Evolutionary conservation across 2,329 filamentous ascomycete genomes (phyloP).

Genomic region (Ascochyta viciae-villosae): DNA sequence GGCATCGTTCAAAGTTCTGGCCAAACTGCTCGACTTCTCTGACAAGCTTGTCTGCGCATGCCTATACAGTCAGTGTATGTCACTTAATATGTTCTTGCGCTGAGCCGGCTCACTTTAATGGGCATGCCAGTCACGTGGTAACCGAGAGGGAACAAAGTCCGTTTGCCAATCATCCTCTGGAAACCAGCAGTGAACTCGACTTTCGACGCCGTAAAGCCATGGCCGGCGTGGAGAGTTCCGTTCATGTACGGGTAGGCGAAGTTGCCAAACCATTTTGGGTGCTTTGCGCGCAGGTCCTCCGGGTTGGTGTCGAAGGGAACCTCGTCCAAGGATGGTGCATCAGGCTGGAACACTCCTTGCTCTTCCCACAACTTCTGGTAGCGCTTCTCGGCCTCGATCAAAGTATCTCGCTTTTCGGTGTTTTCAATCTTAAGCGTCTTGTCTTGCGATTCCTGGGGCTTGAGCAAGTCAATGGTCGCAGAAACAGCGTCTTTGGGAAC

Average conservation of each 20-base stretch:
- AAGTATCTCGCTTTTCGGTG: constrained; percentile 85
- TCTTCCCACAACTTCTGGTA: constrained; percentile 88
- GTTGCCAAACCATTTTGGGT: constrained; percentile 90
- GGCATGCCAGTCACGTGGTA: constrained; percentile 95
- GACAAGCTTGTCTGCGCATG: constrained; percentile 92
- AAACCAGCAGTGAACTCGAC: constrained; percentile 91
- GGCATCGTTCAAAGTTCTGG: constrained; percentile 79
- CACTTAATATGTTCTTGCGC: not conserved
- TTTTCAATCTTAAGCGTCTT: constrained; percentile 73
- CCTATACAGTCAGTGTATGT: constrained; percentile 44
- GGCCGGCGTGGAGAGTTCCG: constrained; percentile 77
- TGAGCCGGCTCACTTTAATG: constrained; percentile 69
- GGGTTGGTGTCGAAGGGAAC: constrained; percentile 77
- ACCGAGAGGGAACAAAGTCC: constrained; percentile 85
- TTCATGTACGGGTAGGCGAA: constrained; percentile 67
- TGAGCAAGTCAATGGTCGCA: constrained; percentile 61
- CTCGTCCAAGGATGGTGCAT: constrained; percentile 82
- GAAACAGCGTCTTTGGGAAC: constrained; percentile 54
- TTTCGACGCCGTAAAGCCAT: constrained; percentile 91
- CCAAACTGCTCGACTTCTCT: constrained; percentile 91
- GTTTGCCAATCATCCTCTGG: constrained; percentile 88
- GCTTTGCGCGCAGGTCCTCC: constrained; percentile 76
- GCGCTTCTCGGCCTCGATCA: constrained; percentile 86
- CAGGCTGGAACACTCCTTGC: constrained; percentile 78
- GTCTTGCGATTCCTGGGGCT: constrained; percentile 61